Base-by-base conservation (phyloP, 768 basidiomycete genomes). In the Scleroderma citrinum region DNA sequence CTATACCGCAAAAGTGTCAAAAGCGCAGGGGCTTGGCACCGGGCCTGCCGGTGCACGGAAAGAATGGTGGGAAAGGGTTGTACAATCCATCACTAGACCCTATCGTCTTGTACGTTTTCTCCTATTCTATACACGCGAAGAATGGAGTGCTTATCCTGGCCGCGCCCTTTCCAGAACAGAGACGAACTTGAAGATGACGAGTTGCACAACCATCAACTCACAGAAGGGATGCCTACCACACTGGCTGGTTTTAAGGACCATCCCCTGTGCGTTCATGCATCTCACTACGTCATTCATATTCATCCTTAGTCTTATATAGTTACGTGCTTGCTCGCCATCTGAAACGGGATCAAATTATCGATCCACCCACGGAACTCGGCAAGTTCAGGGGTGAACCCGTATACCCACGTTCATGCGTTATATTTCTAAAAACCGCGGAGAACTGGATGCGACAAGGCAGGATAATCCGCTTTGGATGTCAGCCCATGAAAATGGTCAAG, bases 221-320 rank as follows among this genome's bases (percentile, higher is more conserved):
- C 77, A 41, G 94, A 95, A 68, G 92, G 86, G 21, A 96, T 99
- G 92, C 96, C 96, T 1, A 85, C 83, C 16, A 85, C 86, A 11
- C 76, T 98, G 47, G 73, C 77, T 24, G 96, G 92, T 2, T 98
- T 98, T 79, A 97, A 98, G 65, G 86, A 91, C 59, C 96, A 99
- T 69, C 92, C 94, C 5, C 62, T 95, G 86, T 95, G 59, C 44
- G 83, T 67, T 14, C 26, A 56, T 50, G 31, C 26, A 29, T 47
- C 40, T 20, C 19, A 29, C 8, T 53, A 2, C 30, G 32, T 31
- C 21, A 40, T 41, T 48, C 37, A 44, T 45, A 21, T 29, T 56
- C 19, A 42, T 51, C 30, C n/a, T 10, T 32, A 44, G 5, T 29
- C 8, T 19, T 10, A n/a, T 53, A 38, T 56, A 91, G 90, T 59